phyloP scores from a whole-genome alignment of 495 filamentous ascomycete species.

The Polyplosphaeria fusca region DNA sequence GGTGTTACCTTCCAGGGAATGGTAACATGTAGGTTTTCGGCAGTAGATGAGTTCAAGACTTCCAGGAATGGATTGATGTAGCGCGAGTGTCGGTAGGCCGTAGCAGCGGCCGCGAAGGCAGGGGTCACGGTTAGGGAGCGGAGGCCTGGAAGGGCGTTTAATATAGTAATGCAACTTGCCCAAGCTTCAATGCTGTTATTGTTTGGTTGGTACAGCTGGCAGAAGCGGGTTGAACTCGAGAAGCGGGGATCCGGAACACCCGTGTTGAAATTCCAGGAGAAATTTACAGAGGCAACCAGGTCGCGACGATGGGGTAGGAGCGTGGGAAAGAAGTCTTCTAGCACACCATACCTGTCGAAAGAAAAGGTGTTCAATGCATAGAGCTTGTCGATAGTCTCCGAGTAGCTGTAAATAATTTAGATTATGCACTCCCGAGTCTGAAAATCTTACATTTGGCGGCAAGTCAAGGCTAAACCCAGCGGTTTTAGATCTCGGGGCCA shows the following conservation, averaged over 20 bases:
- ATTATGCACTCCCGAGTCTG: too few species aligned
- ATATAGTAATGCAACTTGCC: not conserved
- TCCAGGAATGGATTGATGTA: too few species aligned
- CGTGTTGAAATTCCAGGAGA: not conserved
- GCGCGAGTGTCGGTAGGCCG: too few species aligned
- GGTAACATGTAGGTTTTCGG: too few species aligned
- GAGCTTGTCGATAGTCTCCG: conserved; percentile 2
- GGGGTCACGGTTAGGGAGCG: not conserved
- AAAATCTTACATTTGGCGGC: too few species aligned
- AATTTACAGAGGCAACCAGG: conserved; percentile 3
- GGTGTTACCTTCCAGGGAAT: too few species aligned
- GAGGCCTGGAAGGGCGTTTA: not conserved
- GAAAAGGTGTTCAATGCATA: conserved; percentile 4
- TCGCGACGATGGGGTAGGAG: not conserved
- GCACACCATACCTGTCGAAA: not conserved
- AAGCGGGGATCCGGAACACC: too few species aligned
- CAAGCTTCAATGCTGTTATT: not conserved
- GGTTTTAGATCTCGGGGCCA: not conserved
- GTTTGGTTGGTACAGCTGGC: not conserved
- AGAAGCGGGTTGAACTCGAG: too few species aligned
- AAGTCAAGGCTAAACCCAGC: not conserved
- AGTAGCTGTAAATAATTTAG: too few species aligned
- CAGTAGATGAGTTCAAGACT: too few species aligned
- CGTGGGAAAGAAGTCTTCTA: not conserved
- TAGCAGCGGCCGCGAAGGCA: too few species aligned